Conservation (phyloP, 2,329 filamentous ascomycete genomes). For the Berkeleyomyces basicola region DNA sequence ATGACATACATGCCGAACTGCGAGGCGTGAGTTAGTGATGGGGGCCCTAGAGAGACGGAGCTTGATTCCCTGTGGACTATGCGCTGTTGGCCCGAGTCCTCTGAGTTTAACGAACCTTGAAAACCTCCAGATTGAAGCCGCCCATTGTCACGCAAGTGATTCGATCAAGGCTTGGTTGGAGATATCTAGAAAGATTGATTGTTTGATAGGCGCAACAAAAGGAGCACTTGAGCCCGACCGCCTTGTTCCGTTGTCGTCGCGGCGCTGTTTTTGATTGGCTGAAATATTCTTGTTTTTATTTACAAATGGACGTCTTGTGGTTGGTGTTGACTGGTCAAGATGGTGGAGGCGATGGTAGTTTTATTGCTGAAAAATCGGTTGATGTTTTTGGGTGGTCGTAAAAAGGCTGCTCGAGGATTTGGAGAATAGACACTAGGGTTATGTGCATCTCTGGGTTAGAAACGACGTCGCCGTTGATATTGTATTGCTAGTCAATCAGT, state of each 20-base stretch:
- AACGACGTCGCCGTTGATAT: not conserved
- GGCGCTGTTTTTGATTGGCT: not conserved
- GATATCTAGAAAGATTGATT: too few species aligned
- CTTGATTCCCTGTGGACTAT: not conserved
- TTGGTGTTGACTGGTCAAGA: not conserved
- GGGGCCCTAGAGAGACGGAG: not conserved
- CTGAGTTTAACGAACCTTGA: slow-evolving; percentile 49
- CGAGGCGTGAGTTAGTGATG: not conserved
- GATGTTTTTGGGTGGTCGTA: not conserved
- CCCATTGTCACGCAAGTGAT: slow-evolving; percentile 34
- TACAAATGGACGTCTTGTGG: not conserved
- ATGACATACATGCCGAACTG: slow-evolving; percentile 98
- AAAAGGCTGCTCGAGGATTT: not conserved
- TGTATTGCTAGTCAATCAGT: too few species aligned
- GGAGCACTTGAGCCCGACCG: too few species aligned
- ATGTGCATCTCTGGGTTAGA: not conserved
- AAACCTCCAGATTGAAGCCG: slow-evolving; percentile 81
- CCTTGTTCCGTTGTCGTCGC: too few species aligned
- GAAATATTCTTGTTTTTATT: not conserved
- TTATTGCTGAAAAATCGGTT: not conserved
- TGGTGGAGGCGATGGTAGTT: not conserved
- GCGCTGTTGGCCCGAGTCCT: not conserved
- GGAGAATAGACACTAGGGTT: not conserved
- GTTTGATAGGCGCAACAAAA: too few species aligned
- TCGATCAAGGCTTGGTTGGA: too few species aligned